Percentiles rank a stretch among this genome's conserved stretches.
Conservation (phyloP, 2,329 filamentous ascomycete species). For the Pestalotiopsis sp. region DNA sequence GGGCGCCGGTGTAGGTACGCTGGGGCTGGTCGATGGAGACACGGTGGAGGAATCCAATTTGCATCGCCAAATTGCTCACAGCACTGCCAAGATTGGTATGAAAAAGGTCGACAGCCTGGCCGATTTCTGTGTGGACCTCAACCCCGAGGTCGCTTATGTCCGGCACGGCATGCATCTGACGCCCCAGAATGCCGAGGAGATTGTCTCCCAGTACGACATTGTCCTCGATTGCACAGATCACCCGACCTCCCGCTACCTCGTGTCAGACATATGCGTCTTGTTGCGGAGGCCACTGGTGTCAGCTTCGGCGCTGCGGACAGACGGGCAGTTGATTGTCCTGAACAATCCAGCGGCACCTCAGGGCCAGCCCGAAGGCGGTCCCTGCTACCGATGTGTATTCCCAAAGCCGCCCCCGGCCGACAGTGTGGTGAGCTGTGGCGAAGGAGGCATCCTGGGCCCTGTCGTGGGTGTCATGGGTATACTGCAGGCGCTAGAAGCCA, state of each 20-base stretch:
- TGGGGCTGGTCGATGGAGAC: slow-evolving; percentile 89
- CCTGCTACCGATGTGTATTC: slow-evolving; percentile 94
- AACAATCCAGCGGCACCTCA: slow-evolving; percentile 74
- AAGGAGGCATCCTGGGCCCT: slow-evolving; percentile 89
- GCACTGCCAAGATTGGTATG: slow-evolving; percentile 69
- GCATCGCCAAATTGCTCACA: slow-evolving; percentile 88
- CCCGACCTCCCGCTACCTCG: slow-evolving; percentile 86
- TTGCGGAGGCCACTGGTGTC: slow-evolving; percentile 80
- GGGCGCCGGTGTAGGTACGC: slow-evolving; percentile 80
- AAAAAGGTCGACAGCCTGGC: slow-evolving; percentile 81
- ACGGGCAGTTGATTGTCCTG: slow-evolving; percentile 87
- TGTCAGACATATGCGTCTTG: slow-evolving; percentile 87
- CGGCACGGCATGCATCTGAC: slow-evolving; percentile 67
- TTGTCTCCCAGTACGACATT: slow-evolving; percentile 75
- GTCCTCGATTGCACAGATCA: slow-evolving; percentile 96
- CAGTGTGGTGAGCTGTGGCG: slow-evolving; percentile 83
- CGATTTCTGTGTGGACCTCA: slow-evolving; percentile 60
- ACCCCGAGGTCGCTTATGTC: slow-evolving; percentile 69
- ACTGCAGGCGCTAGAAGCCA: slow-evolving; percentile 84
- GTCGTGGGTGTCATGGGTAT: slow-evolving; percentile 94
- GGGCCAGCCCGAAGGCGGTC: slow-evolving; percentile 64
- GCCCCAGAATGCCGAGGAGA: slow-evolving; percentile 65
- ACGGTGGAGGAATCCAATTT: slow-evolving; percentile 87
- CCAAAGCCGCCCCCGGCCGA: slow-evolving; percentile 83
- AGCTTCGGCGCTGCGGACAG: slow-evolving; percentile 84